Base-by-base conservation (phyloP, 2,329 filamentous ascomycete genomes). In the Colletotrichum acutatum region DNA sequence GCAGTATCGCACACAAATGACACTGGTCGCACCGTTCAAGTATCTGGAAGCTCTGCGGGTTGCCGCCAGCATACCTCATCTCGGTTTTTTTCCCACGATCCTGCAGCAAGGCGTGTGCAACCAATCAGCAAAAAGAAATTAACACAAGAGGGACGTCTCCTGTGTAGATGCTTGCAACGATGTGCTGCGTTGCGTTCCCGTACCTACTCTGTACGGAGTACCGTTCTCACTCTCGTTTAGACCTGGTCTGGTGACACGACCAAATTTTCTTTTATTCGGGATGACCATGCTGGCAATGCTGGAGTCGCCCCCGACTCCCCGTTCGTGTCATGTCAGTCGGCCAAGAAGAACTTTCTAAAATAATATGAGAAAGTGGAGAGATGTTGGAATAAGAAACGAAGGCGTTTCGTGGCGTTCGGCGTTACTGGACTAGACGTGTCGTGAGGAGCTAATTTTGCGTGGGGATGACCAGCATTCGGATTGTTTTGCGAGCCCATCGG, bases 41-140 rank as follows among this genome's bases (percentile, higher is more conserved):
- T 71, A 52, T 58, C 49, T 67, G 57, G 61, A 32, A 63, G 59
- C 62, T 32, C 71, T 74, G 71, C 59, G 34, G 57, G 53, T 28
- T 62, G 71, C 71, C 71, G 62, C 28, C 52, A 34, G 57, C 57
- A 67, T 74, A 58, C 71, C 52, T 74, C 72, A 75, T 75, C 68
- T 75, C 68, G 37, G 68, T 66, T 66, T 72, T 59, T 72, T 42
- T 72, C 58, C 62, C 60, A 69, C 72, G 74, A 75, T 75, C 74
- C 74, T 75, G 74, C 74, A 74, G 74, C 72, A 69, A 72, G 65
- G 65, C 72, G 61, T 64, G 60, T 68, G 30, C 56, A 37, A 66
- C 69, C 60, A 72, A 65, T 70, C 56, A 65, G 58, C 59, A 62
- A 49, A 11, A 26, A 64, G 59, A 58, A 64, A 58, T n/a, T 32